Evolutionary conservation across 1,284 basidiomycete species (phyloP).

Genomic region (Cryptococcus jaspeensis): DNA sequence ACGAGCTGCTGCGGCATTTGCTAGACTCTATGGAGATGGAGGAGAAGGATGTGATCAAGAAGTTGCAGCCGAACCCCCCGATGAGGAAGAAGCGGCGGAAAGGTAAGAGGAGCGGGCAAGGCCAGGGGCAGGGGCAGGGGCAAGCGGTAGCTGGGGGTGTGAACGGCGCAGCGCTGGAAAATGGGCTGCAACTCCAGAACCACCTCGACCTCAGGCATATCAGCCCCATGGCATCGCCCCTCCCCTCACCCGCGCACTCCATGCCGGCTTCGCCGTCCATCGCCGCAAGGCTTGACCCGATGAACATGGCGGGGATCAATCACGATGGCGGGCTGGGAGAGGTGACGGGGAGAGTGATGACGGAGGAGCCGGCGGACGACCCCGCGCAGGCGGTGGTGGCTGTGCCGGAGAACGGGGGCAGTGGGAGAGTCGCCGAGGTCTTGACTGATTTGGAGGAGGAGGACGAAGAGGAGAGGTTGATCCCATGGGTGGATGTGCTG

Average conservation of each 20-base stretch:
- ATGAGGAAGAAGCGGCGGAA: constrained; percentile 1
- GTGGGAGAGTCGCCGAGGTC: constrained; percentile 14
- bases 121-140: neutral
- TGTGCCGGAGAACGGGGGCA: neutral
- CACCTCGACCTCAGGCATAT: constrained; percentile 8
- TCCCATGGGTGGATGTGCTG: constrained; percentile 80
- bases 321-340: neutral
- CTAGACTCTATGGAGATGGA: constrained; percentile 95
- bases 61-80: constrained; percentile 20
- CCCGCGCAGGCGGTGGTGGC: neutral
- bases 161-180: neutral
- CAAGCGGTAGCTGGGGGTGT: neutral
- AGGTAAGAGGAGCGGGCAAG: neutral
- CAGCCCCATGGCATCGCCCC: constrained; percentile 26
- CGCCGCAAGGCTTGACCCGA: constrained; percentile 16
- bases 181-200: too few relatives aligned
- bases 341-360: constrained; percentile 1
- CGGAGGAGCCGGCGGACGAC: constrained; percentile 1
- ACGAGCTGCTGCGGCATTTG: constrained; percentile 84
- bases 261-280: constrained; percentile 20
- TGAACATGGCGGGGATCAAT: neutral
- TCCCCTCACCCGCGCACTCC: constrained; percentile 28
- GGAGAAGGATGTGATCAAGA: constrained; percentile 73
- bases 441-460: constrained; percentile 6
- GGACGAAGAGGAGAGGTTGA: constrained; percentile 55